Evolutionary conservation across 495 filamentous ascomycete species (phyloP), one percentile per base, ranked within the genome.

Genomic region (Pyrenula aspistea): DNA sequence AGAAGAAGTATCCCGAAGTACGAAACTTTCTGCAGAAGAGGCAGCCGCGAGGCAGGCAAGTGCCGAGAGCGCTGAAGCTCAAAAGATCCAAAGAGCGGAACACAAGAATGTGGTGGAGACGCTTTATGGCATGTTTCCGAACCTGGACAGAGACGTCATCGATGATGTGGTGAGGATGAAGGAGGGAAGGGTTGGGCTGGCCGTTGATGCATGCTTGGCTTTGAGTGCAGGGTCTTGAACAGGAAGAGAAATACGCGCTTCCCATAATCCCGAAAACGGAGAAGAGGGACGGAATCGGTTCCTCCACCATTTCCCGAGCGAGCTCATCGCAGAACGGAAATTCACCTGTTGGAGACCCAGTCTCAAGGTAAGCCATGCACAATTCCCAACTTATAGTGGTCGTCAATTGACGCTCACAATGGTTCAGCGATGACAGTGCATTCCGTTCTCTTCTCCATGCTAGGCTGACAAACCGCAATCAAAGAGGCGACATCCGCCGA

Each of bases 41-140:
- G 86, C 91, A 25, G 93, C 91, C n/a, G 91, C 90, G 21, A 78
- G 88, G 15, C 93, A 97, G 66, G 94, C 94, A 2, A 93, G 88
- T 56, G 92, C 89, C 0, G 93, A 99, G 69, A 82, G 83, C 24
- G 94, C 91, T 10, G 89, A 97, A 68, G 92, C 92, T 24, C 83
- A 87, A 53, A 77, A 87, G 50, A 86, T 99, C 59, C 85, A 91
- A 57, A 77, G 84, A 52, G 84, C 81, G 25, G 93, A 99, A 73
- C 91, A 97, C 66, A 76, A 81, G 49, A 88, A 88, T 64, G 84
- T 99, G 2, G 93, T 97, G 1, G 92, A 96, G 64, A 95, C 89
- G 15, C 71, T 96, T 49, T 83, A 86, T 20, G 85, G 88, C 53
- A 95, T 96, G 91, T 96, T 96, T 64, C 91, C 91, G 8, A 86